Percentiles rank a stretch among this genome's conserved stretches.
phyloP scores from a whole-genome alignment of 108 stramenopile species.

The Nitzschia putrida region DNA sequence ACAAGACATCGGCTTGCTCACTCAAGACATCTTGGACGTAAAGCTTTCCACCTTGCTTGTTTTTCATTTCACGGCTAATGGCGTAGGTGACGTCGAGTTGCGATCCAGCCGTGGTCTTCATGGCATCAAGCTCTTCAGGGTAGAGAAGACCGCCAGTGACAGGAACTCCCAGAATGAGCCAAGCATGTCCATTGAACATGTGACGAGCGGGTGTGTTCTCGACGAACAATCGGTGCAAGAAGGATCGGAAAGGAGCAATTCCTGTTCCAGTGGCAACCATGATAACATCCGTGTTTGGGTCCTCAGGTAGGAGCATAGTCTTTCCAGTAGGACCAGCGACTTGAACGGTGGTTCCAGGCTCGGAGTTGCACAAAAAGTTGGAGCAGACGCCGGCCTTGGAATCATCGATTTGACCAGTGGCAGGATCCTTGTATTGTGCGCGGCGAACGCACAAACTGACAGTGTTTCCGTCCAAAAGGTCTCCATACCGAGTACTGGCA shows the following conservation, averaged over 20 bases:
- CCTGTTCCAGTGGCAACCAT: constrained; percentile 92
- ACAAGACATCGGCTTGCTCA: constrained; percentile 66
- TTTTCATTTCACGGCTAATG: constrained; percentile 81
- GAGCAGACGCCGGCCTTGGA: constrained; percentile 78
- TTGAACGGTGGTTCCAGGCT: constrained; percentile 55
- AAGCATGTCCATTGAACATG: constrained; percentile 67
- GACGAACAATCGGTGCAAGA: constrained; percentile 82
- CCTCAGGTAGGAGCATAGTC: constrained; percentile 82
- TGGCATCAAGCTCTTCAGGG: constrained; percentile 72
- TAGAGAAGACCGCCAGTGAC: constrained; percentile 77
- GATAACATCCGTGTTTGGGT: constrained; percentile 73
- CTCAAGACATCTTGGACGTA: constrained; percentile 83
- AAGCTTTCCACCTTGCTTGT: constrained; percentile 71
- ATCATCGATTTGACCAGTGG: constrained; percentile 57
- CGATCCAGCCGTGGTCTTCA: constrained; percentile 37
- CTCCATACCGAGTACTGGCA: constrained; percentile 86
- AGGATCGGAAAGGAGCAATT: constrained; percentile 85
- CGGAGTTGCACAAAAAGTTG: constrained; percentile 70
- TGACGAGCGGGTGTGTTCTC: constrained; percentile 85
- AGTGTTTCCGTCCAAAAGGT: constrained; percentile 74
- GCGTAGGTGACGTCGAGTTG: constrained; percentile 69
- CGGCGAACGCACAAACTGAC: constrained; percentile 85
- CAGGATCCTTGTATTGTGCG: constrained; percentile 77
- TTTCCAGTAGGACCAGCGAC: constrained; percentile 89
- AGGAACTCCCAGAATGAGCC: constrained; percentile 84